Evolutionary conservation across 768 basidiomycete species (phyloP).

Genomic region (Pleurotus ostreatus): DNA sequence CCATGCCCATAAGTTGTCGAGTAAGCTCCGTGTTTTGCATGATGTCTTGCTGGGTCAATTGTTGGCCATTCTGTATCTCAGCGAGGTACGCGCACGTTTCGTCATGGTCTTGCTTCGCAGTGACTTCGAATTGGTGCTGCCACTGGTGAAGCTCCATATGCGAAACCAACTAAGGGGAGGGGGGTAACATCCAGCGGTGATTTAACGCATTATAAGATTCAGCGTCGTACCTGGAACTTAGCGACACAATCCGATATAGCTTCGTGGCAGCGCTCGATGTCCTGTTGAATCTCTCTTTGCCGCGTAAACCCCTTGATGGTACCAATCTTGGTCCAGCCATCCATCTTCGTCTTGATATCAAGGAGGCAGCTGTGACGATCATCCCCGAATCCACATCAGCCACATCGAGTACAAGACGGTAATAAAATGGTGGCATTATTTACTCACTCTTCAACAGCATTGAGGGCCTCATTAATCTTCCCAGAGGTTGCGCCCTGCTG

Average conservation of each 20-base stretch:
- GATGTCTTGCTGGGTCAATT: conserved; percentile 23
- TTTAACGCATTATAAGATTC: neutral
- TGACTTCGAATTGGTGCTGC: conserved; percentile 39
- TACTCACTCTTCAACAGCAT: conserved; percentile 30
- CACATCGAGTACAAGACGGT: too few relatives aligned
- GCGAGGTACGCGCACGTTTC: conserved; percentile 40
- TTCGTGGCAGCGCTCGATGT: conserved; percentile 42
- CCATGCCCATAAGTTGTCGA: conserved; percentile 39
- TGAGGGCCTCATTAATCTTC: conserved; percentile 27
- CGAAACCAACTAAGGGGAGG: conserved; percentile 35
- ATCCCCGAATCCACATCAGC: too few relatives aligned
- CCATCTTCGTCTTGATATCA: conserved; percentile 35
- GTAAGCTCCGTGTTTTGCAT: conserved; percentile 31
- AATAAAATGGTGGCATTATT: neutral
- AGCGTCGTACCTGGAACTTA: conserved; percentile 38
- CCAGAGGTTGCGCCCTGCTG: conserved; percentile 29
- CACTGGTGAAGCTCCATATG: conserved; percentile 43
- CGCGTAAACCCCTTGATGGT: conserved; percentile 39
- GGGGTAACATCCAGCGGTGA: neutral
- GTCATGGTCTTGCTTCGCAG: conserved; percentile 35
- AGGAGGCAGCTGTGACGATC: conserved; percentile 21
- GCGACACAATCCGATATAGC: conserved; percentile 42
- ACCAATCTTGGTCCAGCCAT: conserved; percentile 37
- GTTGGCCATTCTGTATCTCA: conserved; percentile 31
- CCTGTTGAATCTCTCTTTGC: conserved; percentile 38